phyloP scores from a whole-genome alignment of 306 rosid species.

The Begonia masoniana region DNA sequence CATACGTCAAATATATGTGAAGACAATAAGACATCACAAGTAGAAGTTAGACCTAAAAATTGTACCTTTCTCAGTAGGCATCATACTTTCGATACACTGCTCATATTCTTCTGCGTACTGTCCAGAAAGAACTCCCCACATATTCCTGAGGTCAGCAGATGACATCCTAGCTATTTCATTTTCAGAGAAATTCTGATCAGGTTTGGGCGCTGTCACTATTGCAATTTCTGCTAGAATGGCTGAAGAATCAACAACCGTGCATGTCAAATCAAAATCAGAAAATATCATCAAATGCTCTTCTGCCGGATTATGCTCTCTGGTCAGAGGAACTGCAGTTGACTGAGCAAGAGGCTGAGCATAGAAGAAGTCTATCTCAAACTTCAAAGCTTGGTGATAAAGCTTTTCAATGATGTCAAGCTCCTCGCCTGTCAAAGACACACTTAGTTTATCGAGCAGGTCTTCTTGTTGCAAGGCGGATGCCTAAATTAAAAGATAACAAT shows the following conservation, averaged over 20 bases:
- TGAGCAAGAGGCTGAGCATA: slow-evolving; percentile 64
- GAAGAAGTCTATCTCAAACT: slow-evolving; percentile 84
- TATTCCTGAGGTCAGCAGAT: slow-evolving; percentile 70
- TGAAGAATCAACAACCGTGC: slow-evolving; percentile 91
- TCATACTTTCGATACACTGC: slow-evolving; percentile 74
- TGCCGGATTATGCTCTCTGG: slow-evolving; percentile 48
- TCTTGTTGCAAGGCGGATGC: slow-evolving; percentile 72
- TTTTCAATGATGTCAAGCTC: slow-evolving; percentile 91
- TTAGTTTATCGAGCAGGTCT: slow-evolving; percentile 91
- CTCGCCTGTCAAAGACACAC: slow-evolving; percentile 94
- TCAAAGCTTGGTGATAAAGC: slow-evolving; percentile 91
- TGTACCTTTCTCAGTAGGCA: slow-evolving; percentile 38
- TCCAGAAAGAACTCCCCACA: slow-evolving; percentile 64
- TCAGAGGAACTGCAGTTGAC: slow-evolving; percentile 79
- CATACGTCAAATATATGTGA: no score
- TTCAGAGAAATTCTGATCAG: slow-evolving; percentile 63
- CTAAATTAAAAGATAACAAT: slow-evolving; percentile 47
- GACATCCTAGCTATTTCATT: slow-evolving; percentile 51
- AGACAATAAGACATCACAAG: no score
- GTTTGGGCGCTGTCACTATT: slow-evolving; percentile 71
- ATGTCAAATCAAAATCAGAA: slow-evolving; percentile 95
- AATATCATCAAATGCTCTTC: slow-evolving; percentile 58
- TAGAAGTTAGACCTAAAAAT: no score
- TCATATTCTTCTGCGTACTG: slow-evolving; percentile 91
- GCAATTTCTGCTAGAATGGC: slow-evolving; percentile 97